These are phyloP conservation scores for Fusarium citri DNA, from an alignment of 2,329 filamentous ascomycete species.

Conservation along the genomic window DNA sequence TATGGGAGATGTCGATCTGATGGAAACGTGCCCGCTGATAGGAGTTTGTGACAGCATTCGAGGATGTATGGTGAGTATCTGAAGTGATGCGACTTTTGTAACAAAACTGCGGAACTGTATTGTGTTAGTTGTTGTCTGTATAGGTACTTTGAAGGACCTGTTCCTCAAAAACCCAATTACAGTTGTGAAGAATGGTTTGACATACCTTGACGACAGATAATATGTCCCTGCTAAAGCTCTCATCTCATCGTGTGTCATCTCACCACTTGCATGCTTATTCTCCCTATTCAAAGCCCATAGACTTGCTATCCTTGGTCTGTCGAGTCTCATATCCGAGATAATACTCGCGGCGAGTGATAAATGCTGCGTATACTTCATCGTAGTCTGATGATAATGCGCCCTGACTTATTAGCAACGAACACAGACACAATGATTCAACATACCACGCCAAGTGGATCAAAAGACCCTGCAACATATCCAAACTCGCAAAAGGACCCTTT, in stretches of 20 bases:
- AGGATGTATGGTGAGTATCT: constrained; percentile 46
- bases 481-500: constrained; percentile 41
- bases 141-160: background rate
- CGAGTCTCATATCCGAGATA: constrained; percentile 48
- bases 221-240: constrained; percentile 49
- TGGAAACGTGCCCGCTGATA: constrained; percentile 12
- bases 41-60: constrained; percentile 42
- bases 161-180: background rate
- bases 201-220: constrained; percentile 49
- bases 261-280: constrained; percentile 21
- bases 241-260: constrained; percentile 46
- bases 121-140: background rate
- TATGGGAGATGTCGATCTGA: constrained; percentile 47
- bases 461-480: constrained; percentile 50
- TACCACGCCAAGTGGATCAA: constrained; percentile 50
- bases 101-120: constrained; percentile 37
- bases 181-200: background rate
- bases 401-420: constrained; percentile 34
- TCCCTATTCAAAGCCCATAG: constrained; percentile 46
- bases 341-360: constrained; percentile 49
- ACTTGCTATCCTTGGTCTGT: constrained; percentile 44
- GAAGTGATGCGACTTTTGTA: constrained; percentile 49
- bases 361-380: constrained; percentile 47
- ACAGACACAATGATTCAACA: background rate
- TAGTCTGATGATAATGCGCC: constrained; percentile 50